These are phyloP conservation scores for Penicillium verhagenii DNA, from an alignment of 495 filamentous ascomycete genomes.

Conservation along the genomic window DNA sequence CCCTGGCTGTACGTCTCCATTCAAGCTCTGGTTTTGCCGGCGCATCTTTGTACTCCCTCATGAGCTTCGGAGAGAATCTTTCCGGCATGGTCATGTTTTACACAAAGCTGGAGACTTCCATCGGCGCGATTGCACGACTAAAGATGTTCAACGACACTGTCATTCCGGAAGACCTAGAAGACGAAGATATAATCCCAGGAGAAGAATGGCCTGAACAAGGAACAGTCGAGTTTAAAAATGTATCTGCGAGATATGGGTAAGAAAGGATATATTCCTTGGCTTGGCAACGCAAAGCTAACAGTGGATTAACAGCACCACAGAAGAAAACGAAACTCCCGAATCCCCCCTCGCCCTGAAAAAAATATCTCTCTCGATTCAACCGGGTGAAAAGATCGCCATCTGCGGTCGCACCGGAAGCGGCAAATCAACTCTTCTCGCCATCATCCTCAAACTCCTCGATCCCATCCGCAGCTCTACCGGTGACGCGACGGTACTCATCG, in stretches of 20 bases:
- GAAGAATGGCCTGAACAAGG: not conserved
- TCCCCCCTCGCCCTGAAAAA: not conserved
- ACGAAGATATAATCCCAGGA: conserved; percentile 1
- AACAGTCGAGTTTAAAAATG: not conserved
- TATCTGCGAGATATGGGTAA: not conserved
- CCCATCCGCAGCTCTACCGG: not conserved
- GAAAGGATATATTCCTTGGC: not conserved
- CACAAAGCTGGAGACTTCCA: conserved; percentile 48
- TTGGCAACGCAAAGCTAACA: not conserved
- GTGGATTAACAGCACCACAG: not conserved
- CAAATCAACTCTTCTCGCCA: conserved; percentile 36
- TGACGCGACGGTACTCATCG: not conserved
- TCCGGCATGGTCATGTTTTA: conserved; percentile 34
- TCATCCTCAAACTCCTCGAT: conserved; percentile 28
- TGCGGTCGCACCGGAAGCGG: conserved; percentile 41
- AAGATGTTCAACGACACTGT: conserved; percentile 33
- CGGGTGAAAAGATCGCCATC: conserved; percentile 40
- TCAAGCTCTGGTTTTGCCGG: conserved; percentile 28
- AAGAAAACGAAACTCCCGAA: not conserved
- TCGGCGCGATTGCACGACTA: conserved; percentile 45
- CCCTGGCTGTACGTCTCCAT: conserved; percentile 20
- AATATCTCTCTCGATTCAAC: conserved; percentile 7
- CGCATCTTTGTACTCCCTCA: conserved; percentile 22
- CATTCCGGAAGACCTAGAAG: conserved; percentile 18
- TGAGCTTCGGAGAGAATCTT: conserved; percentile 33